phyloP scores from a whole-genome alignment of 768 basidiomycete species.

The Tulasnella sp. region DNA sequence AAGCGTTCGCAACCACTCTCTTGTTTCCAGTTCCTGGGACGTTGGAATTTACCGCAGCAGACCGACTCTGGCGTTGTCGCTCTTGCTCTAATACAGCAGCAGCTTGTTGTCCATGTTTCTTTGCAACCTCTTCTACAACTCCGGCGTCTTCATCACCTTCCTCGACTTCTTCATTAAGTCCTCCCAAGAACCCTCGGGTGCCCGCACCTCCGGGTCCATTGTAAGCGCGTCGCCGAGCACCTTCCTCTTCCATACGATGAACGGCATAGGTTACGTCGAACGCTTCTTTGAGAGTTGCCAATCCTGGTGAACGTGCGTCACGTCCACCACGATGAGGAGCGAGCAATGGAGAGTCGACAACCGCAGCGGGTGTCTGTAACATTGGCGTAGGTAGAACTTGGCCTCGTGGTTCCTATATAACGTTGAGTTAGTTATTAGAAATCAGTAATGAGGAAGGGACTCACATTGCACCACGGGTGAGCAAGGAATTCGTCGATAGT shows the following conservation, averaged over 20 bases:
- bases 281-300: slow-evolving; percentile 89
- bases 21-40: background rate
- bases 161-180: slow-evolving; percentile 92
- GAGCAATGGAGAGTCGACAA: slow-evolving; percentile 84
- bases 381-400: slow-evolving; percentile 54
- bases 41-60: background rate
- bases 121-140: slow-evolving; percentile 37
- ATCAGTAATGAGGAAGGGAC: background rate
- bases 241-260: slow-evolving; percentile 99
- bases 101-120: slow-evolving; percentile 30
- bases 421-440: too few species aligned
- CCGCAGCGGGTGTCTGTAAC: slow-evolving; percentile 28
- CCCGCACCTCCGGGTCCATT: slow-evolving; percentile 70
- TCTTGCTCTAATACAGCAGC: slow-evolving; percentile 30
- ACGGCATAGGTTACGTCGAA: slow-evolving; percentile 97
- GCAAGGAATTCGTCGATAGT: slow-evolving; percentile 96
- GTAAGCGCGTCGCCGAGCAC: slow-evolving; percentile 70
- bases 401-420: slow-evolving; percentile 23
- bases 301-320: slow-evolving; percentile 80
- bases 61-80: slow-evolving; percentile 22
- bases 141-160: slow-evolving; percentile 38
- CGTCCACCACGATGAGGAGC: slow-evolving; percentile 59
- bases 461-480: slow-evolving; percentile 83
- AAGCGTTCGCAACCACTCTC: slow-evolving; percentile 1
- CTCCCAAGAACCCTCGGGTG: slow-evolving; percentile 58